Base-by-base conservation (phyloP, 257 asterid species). In the Nicotiana sylvestris region DNA sequence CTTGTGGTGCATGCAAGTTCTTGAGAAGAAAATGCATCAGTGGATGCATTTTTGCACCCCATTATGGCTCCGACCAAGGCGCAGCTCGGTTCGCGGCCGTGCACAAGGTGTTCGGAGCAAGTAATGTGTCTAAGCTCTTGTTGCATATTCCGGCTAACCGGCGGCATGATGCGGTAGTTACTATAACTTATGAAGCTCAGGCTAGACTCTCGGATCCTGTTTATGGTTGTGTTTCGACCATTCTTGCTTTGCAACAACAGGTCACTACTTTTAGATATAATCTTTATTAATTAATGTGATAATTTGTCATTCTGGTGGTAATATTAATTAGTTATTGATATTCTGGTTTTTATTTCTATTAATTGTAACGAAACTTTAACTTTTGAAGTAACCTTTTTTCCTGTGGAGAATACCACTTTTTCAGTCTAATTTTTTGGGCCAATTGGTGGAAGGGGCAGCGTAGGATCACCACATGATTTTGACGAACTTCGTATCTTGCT, bases 1-100 rank as follows among this genome's bases (percentile, higher is more conserved):
- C 98, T 0, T 95, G 98, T 62, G 98, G 98, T 30, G 98, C 98
- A 16, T 95, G 98, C 91, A 95, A 93, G 82, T 95, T 95, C 89
- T 79, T 95, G 87, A 95, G 98, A 90, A 93, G 98, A 88, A 95
- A 93, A 87, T 93, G 98, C 65, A 53, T 89, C 0, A 85, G 66
- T n/a, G 98, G 96, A 0, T 93, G 98, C 89, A 88, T 95, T 43
- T 95, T 95, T 49, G 98, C 98, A 7, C 98, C 98, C 0, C 90
- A 95, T 67, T 95, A 93, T 72, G 90, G 96, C 43, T 88, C 98
- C 0, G 98, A 93, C 81, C 97, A 92, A 78, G 98, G 98, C 0
- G 92, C 94, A 0, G 98, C 98, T 81, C 88, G 97, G 58, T 95
- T 95, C 29, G 98, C 97, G 1, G 98, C 98, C 0, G 98, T 95